Percentiles rank a stretch among this genome's conserved stretches.
These are phyloP conservation scores for Microbotryomycetes sp. DNA, from an alignment of 1,284 basidiomycete genomes.

Conservation along the genomic window DNA sequence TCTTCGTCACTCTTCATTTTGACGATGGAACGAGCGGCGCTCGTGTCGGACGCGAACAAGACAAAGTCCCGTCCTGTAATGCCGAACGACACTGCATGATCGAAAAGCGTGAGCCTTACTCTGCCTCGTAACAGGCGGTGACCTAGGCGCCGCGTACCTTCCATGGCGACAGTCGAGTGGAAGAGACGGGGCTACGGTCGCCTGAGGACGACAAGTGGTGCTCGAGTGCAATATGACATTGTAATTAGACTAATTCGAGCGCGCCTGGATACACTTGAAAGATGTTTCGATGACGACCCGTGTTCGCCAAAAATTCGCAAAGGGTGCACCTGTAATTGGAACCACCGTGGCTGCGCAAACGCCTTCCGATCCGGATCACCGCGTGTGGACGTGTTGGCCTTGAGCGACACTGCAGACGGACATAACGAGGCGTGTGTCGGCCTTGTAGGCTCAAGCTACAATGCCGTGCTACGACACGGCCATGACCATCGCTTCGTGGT, in stretches of 20 bases:
- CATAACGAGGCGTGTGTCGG: too few species aligned
- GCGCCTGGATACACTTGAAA: too few species aligned
- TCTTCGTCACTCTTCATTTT: conserved; percentile 98
- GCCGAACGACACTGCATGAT: conserved; percentile 30
- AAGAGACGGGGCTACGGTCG: not conserved
- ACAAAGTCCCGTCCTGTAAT: conserved; percentile 83
- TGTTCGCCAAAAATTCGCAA: too few species aligned
- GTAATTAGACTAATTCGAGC: too few species aligned
- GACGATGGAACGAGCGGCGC: conserved; percentile 81
- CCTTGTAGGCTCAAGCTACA: not conserved
- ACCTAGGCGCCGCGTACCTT: conserved; percentile 1
- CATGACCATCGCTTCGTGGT: not conserved
- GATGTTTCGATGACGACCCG: too few species aligned
- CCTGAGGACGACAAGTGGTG: too few species aligned
- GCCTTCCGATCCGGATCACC: too few species aligned
- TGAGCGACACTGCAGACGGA: too few species aligned
- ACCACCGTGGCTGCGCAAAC: too few species aligned
- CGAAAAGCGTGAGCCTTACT: not conserved
- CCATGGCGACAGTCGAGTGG: conserved; percentile 1
- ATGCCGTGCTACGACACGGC: not conserved
- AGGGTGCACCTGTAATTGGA: too few species aligned
- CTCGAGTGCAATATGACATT: too few species aligned
- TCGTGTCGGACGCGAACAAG: conserved; percentile 84
- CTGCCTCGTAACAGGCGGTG: not conserved
- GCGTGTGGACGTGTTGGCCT: too few species aligned